Base-by-base conservation (phyloP, 2,329 filamentous ascomycete species). In the Byssochlamys sp. region DNA sequence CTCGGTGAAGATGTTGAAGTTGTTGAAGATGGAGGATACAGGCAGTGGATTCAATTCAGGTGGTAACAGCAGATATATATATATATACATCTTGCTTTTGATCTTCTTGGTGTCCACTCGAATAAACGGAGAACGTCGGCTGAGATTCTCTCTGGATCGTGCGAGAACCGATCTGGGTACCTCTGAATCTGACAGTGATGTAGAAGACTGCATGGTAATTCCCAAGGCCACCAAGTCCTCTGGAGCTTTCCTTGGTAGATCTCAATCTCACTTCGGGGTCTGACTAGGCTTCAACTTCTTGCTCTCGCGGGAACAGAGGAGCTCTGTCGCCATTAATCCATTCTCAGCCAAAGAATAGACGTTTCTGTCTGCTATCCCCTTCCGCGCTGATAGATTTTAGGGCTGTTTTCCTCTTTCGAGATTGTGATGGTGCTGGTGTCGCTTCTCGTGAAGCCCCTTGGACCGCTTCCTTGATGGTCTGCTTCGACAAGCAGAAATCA, bases 401-500 rank as follows among this genome's bases (percentile, higher is more conserved):
- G 5, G 75, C 70, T 1, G 73, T 69, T 2, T 72, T 74, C n/a
- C 70, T 61, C 48, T 73, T 73, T 14, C 63, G 63, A 39, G 55
- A 51, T 52, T 52, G 63, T 55, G 33, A 65, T 55, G 49, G 52
- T 29, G 19, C 59, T 54, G 35, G 54, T 14, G 53, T 59, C 48
- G 52, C 59, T 61, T 61, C 67, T 57, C 28, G 68, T 54, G 53
- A 67, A 68, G 59, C 79, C 73, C 57, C 80, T 58, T 89, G 85
- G 0, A 94, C 86, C 0, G 84, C 87, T 66, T 96, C 90, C 52
- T 87, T 87, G 65, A 99, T 97, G 0, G 90, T 89, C 67, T 89
- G 84, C 57, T 86, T 81, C 0, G 91, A 96, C 1, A 99, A 80
- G 70, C 94, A 99, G 7, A 88, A 82, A 70, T 99, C 94, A 55